A percentile compares a stretch with the other conserved stretches of the same genome.
Evolutionary conservation across 345 rosid genomes (phyloP).

Genomic region (Carallia brachiata): DNA sequence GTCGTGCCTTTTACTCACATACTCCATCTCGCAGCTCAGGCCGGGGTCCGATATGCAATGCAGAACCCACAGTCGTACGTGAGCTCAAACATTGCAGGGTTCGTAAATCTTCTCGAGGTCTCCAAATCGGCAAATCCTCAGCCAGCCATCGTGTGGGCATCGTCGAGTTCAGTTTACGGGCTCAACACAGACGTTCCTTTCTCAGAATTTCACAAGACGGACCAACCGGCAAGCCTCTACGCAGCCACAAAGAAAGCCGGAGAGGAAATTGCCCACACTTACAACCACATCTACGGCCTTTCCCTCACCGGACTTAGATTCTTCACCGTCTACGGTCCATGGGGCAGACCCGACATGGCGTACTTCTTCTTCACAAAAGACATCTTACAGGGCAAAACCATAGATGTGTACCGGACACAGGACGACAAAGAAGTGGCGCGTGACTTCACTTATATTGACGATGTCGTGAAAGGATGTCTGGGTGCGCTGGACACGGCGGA

Average conservation of each 20-base stretch:
- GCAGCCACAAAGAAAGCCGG: constrained; percentile 88
- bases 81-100: constrained; percentile 75
- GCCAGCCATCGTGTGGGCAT: constrained; percentile 84
- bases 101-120: constrained; percentile 69
- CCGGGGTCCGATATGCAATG: constrained; percentile 93
- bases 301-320: constrained; percentile 74
- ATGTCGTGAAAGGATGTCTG: constrained; percentile 73
- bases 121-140: constrained; percentile 70
- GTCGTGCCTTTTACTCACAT: constrained; percentile 81
- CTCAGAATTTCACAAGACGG: constrained; percentile 73
- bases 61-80: constrained; percentile 81
- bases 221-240: constrained; percentile 85
- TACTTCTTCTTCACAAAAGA: constrained; percentile 83
- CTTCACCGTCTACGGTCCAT: constrained; percentile 81
- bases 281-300: constrained; percentile 82
- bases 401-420: constrained; percentile 60
- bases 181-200: constrained; percentile 79
- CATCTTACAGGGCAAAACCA: constrained; percentile 66
- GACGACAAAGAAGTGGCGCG: constrained; percentile 82
- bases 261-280: constrained; percentile 81
- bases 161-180: constrained; percentile 84
- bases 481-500: constrained; percentile 79
- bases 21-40: constrained; percentile 88
- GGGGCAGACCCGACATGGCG: constrained; percentile 98
- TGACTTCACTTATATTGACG: constrained; percentile 91